Evolutionary conservation across 2,329 filamentous ascomycete genomes (phyloP).

Genomic region (Colletotrichum costaricense): DNA sequence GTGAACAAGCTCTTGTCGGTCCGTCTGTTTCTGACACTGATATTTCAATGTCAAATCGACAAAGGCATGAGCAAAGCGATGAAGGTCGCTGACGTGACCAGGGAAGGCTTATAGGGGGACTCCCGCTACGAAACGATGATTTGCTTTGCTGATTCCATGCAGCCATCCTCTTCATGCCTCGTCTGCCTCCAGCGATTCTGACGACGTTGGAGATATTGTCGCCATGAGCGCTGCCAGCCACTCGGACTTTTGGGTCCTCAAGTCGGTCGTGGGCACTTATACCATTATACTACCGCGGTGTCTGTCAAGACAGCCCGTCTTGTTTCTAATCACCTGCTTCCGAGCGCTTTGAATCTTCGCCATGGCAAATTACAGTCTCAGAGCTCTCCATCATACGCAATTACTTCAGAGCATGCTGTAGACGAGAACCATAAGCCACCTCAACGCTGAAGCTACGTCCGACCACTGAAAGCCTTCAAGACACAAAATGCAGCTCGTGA

Average conservation of each 20-base stretch:
- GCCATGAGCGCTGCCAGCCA: background rate
- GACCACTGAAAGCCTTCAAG: background rate
- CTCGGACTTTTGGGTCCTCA: background rate
- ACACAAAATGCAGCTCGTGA: too few species aligned
- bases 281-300: too few species aligned
- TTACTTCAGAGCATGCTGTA: background rate
- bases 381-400: background rate
- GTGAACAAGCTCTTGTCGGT: background rate
- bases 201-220: background rate
- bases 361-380: background rate
- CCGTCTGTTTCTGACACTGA: background rate
- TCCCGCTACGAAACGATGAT: too few species aligned
- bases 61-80: background rate
- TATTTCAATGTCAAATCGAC: background rate
- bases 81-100: background rate
- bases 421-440: background rate
- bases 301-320: background rate
- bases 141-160: background rate
- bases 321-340: background rate
- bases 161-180: background rate
- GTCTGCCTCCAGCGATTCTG: background rate
- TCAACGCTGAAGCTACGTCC: background rate
- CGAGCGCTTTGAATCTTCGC: background rate
- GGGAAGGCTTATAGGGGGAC: background rate
- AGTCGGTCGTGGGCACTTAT: background rate